Percentiles rank a stretch among this genome's conserved stretches.
These are phyloP conservation scores for Roridomyces roridus DNA, from an alignment of 768 basidiomycete genomes.

Conservation along the genomic window DNA sequence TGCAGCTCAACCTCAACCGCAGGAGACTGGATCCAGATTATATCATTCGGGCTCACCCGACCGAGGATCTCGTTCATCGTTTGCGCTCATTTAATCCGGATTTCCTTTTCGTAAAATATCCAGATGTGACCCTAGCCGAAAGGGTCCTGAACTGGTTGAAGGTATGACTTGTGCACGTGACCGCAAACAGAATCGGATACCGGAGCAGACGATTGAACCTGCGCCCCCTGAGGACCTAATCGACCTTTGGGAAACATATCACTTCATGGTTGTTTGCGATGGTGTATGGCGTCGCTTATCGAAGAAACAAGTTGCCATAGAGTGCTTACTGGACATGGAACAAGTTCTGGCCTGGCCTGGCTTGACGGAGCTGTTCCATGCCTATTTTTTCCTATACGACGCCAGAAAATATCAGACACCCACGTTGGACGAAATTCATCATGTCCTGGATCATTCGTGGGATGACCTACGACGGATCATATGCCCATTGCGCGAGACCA, in stretches of 20 bases:
- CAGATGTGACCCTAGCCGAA: too few relatives aligned
- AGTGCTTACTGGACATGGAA: neutral
- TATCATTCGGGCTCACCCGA: neutral
- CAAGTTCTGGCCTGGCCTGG: neutral
- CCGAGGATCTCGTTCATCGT: neutral
- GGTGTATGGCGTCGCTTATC: neutral
- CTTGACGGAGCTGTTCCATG: neutral
- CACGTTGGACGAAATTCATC: neutral
- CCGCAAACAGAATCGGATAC: too few relatives aligned
- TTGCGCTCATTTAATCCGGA: neutral
- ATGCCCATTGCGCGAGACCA: neutral
- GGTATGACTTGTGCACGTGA: too few relatives aligned
- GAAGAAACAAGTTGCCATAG: neutral
- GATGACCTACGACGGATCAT: neutral
- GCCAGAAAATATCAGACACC: neutral
- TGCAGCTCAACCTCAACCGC: neutral
- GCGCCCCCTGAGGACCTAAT: neutral
- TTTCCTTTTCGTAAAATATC: neutral
- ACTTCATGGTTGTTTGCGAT: neutral
- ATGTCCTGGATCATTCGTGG: neutral
- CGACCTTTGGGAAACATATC: constrained; percentile 2
- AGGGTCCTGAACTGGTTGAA: neutral
- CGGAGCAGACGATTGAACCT: neutral
- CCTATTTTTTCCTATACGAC: neutral
- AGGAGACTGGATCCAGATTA: neutral